Evolutionary conservation across 2,329 filamentous ascomycete genomes (phyloP), one percentile per base, ranked within the genome.

Genomic region (Phaeophleospora eucalypticola): DNA sequence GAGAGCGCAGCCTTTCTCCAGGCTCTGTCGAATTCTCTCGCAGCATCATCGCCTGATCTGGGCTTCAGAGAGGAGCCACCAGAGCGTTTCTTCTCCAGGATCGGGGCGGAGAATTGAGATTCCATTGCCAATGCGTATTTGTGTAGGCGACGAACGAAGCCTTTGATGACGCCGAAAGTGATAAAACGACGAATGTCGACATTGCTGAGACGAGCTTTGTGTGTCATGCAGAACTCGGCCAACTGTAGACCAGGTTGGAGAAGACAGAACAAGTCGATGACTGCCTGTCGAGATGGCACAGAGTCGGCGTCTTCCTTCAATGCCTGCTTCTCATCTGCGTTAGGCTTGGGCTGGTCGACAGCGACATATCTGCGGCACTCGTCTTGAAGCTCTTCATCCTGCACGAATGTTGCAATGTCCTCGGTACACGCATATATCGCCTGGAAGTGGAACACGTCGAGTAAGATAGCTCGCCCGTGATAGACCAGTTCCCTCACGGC

Each of bases 111-210:
- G 17, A 54, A 41, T 18, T 50, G 51, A 2, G 45, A 40, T 20
- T 50, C 48, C 21, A 56, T 36, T 9, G 78, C 80, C 45, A 94
- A 80, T 20, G 89, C 86, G 64, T 94, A 94, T 66, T 93, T 94
- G 71, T 97, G 55, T 34, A 96, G 84, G 27, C 93, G 82, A 68
- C 96, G 96, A 18, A 98, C 71, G 57, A 94, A 87, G 14, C 91
- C 90, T 70, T 97, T 97, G 66, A 97, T 95, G 49, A 96, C 80
- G 47, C 91, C 93, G 62, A 97, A 98, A 49, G 95, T 94, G 53
- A 97, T 88, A 53, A 98, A 84, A 20, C 93, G 84, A 10, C 93
- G 82, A 45, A 96, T 82, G 65, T 98, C 93, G 47, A 98, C 82
- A 61, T 84, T 84, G 10, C 78, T 74, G 7, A 96, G 76, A 33